These are phyloP conservation scores for Agrocybe praecox DNA, from an alignment of 768 basidiomycete species.

Conservation along the genomic window DNA sequence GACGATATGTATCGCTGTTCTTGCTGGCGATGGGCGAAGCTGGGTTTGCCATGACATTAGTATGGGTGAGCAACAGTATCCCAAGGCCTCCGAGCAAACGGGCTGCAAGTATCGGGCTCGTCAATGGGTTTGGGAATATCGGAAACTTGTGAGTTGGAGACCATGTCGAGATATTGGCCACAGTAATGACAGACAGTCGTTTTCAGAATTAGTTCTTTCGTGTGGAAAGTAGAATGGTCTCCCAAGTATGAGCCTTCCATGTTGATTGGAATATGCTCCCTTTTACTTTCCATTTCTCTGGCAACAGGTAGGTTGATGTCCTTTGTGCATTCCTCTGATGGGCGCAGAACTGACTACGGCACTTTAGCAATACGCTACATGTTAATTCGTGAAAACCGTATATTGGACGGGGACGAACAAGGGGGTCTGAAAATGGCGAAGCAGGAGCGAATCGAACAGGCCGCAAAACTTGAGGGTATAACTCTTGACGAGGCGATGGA, in stretches of 20 bases:
- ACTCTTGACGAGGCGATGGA: conserved; percentile 8
- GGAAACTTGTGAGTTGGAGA: conserved; percentile 5
- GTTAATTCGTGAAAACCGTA: conserved; percentile 5
- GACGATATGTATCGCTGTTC: conserved; percentile 62
- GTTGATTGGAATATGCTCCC: conserved; percentile 1
- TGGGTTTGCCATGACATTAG: conserved; percentile 45
- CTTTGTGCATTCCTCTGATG: not conserved
- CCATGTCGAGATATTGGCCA: not conserved
- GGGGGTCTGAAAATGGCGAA: conserved; percentile 6
- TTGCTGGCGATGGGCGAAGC: conserved; percentile 57
- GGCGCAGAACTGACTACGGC: not conserved
- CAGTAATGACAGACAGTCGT: not conserved
- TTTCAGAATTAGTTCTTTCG: conserved; percentile 3
- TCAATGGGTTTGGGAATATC: conserved; percentile 7
- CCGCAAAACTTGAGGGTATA: conserved; percentile 6
- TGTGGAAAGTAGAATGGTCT: conserved; percentile 6
- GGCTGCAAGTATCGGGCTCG: conserved; percentile 3
- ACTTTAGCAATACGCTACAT: not conserved
- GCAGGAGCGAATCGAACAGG: conserved; percentile 8
- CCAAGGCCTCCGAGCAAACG: conserved; percentile 50
- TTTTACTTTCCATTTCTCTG: not conserved
- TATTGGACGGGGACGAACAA: conserved; percentile 2
- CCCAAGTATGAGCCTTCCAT: conserved; percentile 4
- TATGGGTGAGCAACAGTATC: conserved; percentile 64
- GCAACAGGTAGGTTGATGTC: not conserved